Base-by-base conservation (phyloP, 441 rosid species). In the Brassica balearica region DNA sequence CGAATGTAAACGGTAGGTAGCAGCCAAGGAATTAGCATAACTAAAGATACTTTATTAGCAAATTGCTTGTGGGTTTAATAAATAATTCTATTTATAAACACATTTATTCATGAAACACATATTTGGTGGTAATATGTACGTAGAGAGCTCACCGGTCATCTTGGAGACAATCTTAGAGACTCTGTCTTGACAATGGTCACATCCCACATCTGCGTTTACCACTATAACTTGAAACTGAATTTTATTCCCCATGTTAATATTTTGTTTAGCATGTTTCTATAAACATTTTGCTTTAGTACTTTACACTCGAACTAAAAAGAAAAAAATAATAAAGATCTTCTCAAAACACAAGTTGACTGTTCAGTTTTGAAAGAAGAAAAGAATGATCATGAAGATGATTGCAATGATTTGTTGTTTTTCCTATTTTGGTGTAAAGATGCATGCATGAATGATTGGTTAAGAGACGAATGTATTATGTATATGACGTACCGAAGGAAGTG, bases 171-270 rank as follows among this genome's bases (percentile, higher is more conserved):
- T 11, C 48, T 41, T 73, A 8, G 86, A 74, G 74, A 87, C 88
- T 74, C 87, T 82, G 75, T 73, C 75, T 43, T 77, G 86, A 46
- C 97, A 91, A 64, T 22, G 51, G 65, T 59, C 75, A 65, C 96
- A 91, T 38, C 89, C 85, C 82, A 83, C 71, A 82, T 87, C 87
- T 78, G 90, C 94, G 10, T 78, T 74, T 82, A 92, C 76, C 76
- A 81, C 93, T 68, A 91, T 78, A 4, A 83, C 85, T 87, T 91
- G 94, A 84, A 85, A 87, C 97, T 91, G 84, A 56, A 29, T 75
- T 63, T 71, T 34, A 4, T 3, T 2, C 58, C 71, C 68, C 46
- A 60, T 1, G 76, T 80, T 80, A 69, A 65, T 74, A 38, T 29
- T 29, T 29, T 29, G 34, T 29, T 29, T 29, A 29, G 34, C 34